These are phyloP conservation scores for Leucocoprinus sp. DNA, from an alignment of 768 basidiomycete genomes.

Conservation along the genomic window DNA sequence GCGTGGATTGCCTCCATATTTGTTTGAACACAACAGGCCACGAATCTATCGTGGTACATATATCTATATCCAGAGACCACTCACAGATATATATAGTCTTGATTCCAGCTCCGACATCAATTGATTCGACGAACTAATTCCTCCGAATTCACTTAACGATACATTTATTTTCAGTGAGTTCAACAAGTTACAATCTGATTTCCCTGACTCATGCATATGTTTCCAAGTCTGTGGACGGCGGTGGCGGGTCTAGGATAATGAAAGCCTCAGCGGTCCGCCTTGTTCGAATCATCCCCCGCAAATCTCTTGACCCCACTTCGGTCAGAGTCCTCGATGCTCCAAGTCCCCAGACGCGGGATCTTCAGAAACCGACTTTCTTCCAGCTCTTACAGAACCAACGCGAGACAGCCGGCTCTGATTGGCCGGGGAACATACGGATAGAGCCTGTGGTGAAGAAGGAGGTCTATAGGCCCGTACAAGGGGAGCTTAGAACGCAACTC, in stretches of 20 bases:
- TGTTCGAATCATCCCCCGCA: slow-evolving; percentile 30
- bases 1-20: slow-evolving; percentile 78
- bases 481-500: slow-evolving; percentile 28
- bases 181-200: background rate
- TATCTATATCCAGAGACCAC: slow-evolving; percentile 80
- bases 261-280: slow-evolving; percentile 26
- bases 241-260: slow-evolving; percentile 19
- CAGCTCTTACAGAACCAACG: slow-evolving; percentile 28
- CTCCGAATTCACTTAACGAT: slow-evolving; percentile 57
- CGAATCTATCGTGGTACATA: slow-evolving; percentile 56
- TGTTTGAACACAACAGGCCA: slow-evolving; percentile 41
- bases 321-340: slow-evolving; percentile 26
- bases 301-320: slow-evolving; percentile 20
- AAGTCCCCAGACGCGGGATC: slow-evolving; percentile 25
- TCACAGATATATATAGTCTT: too few relatives aligned
- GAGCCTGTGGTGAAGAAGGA: slow-evolving; percentile 36
- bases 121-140: background rate
- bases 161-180: background rate
- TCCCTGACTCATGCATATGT: background rate
- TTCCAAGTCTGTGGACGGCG: background rate
- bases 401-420: slow-evolving; percentile 24
- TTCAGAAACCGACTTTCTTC: slow-evolving; percentile 26
- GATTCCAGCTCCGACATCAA: slow-evolving; percentile 5
- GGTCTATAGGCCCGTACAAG: slow-evolving; percentile 28
- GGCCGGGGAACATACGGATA: slow-evolving; percentile 39